Percentiles rank a stretch among this genome's conserved stretches.
phyloP scores from a whole-genome alignment of 495 filamentous ascomycete species.

The Neurospora cerealis region DNA sequence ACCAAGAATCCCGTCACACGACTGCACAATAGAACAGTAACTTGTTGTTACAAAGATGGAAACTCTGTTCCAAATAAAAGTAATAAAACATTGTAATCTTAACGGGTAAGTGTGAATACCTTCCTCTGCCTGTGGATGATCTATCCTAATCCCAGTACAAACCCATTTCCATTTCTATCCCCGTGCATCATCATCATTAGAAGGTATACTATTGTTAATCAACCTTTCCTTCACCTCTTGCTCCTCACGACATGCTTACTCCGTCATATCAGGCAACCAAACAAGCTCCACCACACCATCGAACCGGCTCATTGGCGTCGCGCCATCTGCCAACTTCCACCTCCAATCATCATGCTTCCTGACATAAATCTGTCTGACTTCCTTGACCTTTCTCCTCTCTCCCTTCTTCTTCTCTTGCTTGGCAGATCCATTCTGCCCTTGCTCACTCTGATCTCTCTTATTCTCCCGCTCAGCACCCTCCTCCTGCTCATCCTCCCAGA shows the following conservation, averaged over 20 bases:
- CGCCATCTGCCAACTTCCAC: conserved; percentile 34
- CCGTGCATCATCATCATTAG: not conserved
- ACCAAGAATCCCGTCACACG: not conserved
- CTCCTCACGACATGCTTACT: not conserved
- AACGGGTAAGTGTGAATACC: not conserved
- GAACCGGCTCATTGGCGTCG: conserved; percentile 30
- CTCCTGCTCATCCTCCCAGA: conserved; percentile 10
- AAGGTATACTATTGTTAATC: not conserved
- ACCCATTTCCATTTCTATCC: not conserved
- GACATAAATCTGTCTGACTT: conserved; percentile 37
- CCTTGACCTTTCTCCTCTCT: conserved; percentile 11
- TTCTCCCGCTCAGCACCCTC: not conserved
- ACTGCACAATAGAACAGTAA: not conserved
- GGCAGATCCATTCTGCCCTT: not conserved
- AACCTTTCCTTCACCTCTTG: not conserved
- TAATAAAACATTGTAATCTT: not conserved
- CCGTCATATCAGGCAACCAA: conserved; percentile 27
- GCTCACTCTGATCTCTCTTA: not conserved
- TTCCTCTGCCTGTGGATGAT: not conserved
- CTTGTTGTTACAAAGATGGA: not conserved
- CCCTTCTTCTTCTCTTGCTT: not conserved
- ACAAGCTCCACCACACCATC: conserved; percentile 44
- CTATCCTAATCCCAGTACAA: not conserved
- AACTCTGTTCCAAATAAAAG: not conserved
- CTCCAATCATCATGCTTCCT: conserved; percentile 36